Evolutionary conservation across 139 green algal species (phyloP).

Genomic region (Tetradesmus obliquus): DNA sequence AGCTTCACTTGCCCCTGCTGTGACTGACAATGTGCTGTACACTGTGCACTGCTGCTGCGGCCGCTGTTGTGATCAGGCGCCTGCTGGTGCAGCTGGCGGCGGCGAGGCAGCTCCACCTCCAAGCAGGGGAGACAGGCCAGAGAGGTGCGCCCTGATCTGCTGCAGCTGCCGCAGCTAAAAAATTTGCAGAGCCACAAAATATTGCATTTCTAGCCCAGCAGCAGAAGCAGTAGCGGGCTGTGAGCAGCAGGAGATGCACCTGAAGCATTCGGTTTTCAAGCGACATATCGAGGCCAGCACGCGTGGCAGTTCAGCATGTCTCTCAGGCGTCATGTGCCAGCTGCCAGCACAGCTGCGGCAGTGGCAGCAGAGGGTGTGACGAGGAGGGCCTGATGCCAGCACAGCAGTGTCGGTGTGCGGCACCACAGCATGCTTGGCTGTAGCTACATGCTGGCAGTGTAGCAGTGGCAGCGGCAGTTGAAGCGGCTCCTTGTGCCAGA

Average conservation of each 20-base stretch:
- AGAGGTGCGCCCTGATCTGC: not conserved
- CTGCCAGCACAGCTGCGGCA: not conserved
- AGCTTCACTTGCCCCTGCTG: not conserved
- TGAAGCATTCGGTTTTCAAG: too few relatives aligned
- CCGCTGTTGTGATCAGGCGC: not conserved
- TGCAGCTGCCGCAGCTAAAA: not conserved
- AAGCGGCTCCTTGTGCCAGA: too few relatives aligned
- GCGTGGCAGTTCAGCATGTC: too few relatives aligned
- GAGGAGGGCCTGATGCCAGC: not conserved
- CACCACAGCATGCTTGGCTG: not conserved
- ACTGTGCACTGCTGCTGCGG: not conserved
- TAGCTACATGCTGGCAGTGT: not conserved
- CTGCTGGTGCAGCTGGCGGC: not conserved
- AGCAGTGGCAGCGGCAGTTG: not conserved
- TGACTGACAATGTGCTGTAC: not conserved
- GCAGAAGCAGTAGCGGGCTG: not conserved
- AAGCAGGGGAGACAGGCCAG: not conserved
- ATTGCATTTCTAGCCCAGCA: too few relatives aligned
- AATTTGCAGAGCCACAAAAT: too few relatives aligned
- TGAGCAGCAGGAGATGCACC: not conserved
- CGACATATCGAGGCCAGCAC: too few relatives aligned
- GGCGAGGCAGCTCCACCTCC: not conserved
- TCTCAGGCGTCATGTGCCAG: too few relatives aligned
- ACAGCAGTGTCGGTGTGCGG: not conserved
- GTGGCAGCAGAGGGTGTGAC: not conserved